Percentiles rank a stretch among this genome's conserved stretches.
Conservation (phyloP, 1,139 yeast genomes). For the Nadsonia starkeyi-henricii region DNA sequence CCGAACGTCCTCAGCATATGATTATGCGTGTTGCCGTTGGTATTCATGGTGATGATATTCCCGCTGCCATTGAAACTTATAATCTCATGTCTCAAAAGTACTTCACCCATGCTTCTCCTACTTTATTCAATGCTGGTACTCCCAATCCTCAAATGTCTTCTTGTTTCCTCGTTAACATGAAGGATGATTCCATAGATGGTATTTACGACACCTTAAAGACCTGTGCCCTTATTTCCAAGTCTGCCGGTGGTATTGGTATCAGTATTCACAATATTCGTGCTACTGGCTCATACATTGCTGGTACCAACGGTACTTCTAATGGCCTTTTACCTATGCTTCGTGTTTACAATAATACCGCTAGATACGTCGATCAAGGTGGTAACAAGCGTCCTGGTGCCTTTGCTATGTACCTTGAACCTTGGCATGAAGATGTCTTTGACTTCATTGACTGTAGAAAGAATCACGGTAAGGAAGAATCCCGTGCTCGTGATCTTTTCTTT, state of each 20-base stretch:
- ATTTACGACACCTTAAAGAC: slow-evolving; percentile 77
- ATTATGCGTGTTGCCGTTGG: slow-evolving; percentile 85
- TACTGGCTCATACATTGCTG: slow-evolving; percentile 77
- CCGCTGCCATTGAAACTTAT: slow-evolving; percentile 63
- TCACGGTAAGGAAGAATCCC: slow-evolving; percentile 81
- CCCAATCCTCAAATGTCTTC: slow-evolving; percentile 80
- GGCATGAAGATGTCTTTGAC: slow-evolving; percentile 82
- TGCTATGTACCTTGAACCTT: slow-evolving; percentile 78
- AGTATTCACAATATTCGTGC: slow-evolving; percentile 75
- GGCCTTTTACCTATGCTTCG: slow-evolving; percentile 85
- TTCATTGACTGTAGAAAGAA: slow-evolving; percentile 75
- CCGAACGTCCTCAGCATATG: slow-evolving; percentile 85
- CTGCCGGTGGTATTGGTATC: slow-evolving; percentile 86
- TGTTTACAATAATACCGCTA: slow-evolving; percentile 80
- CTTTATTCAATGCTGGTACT: slow-evolving; percentile 82
- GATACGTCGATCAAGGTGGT: slow-evolving; percentile 91
- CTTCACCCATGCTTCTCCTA: slow-evolving; percentile 85
- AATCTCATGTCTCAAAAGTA: slow-evolving; percentile 71
- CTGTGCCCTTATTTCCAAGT: slow-evolving; percentile 75
- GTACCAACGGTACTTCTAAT: slow-evolving; percentile 79
- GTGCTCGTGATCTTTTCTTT: slow-evolving; percentile 81
- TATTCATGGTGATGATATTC: slow-evolving; percentile 65
- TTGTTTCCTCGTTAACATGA: slow-evolving; percentile 79
- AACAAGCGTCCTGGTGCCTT: slow-evolving; percentile 91
- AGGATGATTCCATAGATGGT: slow-evolving; percentile 83